Percentiles rank a stretch among this genome's conserved stretches.
phyloP scores from a whole-genome alignment of 2,329 filamentous ascomycete genomes.

The Aspergillus floridensis region DNA sequence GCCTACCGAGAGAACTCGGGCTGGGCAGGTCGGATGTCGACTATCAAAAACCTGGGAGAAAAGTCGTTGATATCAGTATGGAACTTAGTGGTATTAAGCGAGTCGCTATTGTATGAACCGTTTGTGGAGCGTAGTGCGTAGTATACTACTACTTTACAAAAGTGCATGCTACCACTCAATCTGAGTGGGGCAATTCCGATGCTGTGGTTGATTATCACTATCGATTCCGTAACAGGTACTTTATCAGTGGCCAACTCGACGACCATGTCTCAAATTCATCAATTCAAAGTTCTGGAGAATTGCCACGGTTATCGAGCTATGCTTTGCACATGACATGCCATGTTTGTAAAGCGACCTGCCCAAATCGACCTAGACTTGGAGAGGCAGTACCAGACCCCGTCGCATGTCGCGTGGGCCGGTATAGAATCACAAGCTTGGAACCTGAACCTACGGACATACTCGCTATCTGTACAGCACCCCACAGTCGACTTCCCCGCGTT shows the following conservation, averaged over 20 bases:
- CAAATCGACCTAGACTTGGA: neutral
- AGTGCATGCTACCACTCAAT: neutral
- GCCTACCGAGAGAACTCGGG: neutral
- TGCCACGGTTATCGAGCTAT: neutral
- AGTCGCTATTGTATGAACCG: no score
- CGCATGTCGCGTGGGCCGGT: neutral
- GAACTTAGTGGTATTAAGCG: no score
- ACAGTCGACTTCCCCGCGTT: neutral
- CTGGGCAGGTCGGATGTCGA: neutral
- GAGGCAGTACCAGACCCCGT: neutral
- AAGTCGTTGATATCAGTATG: neutral
- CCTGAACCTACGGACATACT: neutral
- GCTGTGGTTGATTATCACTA: neutral
- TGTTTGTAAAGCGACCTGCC: neutral
- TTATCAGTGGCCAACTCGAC: neutral
- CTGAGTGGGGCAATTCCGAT: neutral
- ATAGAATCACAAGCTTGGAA: neutral
- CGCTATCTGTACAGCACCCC: neutral
- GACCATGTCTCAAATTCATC: neutral
- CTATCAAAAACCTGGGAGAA: no score
- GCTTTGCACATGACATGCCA: neutral
- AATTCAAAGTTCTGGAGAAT: neutral
- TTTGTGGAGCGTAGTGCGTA: no score
- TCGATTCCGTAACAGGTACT: neutral
- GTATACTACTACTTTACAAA: no score